Conservation (phyloP, 1,139 yeast species). For the Nematodospora anomalae region DNA sequence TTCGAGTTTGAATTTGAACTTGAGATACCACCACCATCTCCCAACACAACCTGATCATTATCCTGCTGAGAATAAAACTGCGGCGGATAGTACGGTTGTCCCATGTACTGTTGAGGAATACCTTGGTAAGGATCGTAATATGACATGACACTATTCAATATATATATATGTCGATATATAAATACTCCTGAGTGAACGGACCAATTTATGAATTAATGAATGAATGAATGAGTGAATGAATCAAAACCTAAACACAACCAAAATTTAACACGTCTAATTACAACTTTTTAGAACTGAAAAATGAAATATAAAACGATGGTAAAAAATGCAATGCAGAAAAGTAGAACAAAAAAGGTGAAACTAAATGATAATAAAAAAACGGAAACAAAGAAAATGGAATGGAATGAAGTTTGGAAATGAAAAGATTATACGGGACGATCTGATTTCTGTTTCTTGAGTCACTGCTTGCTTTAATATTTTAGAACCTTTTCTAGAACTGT, state of each 20-base stretch:
- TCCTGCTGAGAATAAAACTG: slow-evolving; percentile 27
- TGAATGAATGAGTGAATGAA: slow-evolving; percentile 2
- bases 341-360: background rate
- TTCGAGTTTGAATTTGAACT: background rate
- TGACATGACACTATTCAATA: slow-evolving; percentile 28
- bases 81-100: slow-evolving; percentile 38
- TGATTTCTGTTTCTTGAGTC: too few relatives aligned
- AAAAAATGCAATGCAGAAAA: background rate
- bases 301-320: background rate
- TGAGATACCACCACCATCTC: background rate
- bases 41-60: slow-evolving; percentile 5
- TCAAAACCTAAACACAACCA: background rate
- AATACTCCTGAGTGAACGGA: too few relatives aligned
- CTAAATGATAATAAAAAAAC: too few relatives aligned
- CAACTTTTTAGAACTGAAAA: slow-evolving; percentile 1
- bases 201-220: background rate
- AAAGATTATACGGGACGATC: too few relatives aligned
- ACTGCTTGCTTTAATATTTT: too few relatives aligned
- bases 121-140: slow-evolving; percentile 49
- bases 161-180: background rate
- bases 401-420: too few relatives aligned
- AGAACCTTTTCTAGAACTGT: too few relatives aligned
- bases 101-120: slow-evolving; percentile 39
- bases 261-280: background rate
- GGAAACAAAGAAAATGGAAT: too few relatives aligned